Evolutionary conservation across 768 basidiomycete genomes (phyloP).

Genomic region (Serpula lacrymans): DNA sequence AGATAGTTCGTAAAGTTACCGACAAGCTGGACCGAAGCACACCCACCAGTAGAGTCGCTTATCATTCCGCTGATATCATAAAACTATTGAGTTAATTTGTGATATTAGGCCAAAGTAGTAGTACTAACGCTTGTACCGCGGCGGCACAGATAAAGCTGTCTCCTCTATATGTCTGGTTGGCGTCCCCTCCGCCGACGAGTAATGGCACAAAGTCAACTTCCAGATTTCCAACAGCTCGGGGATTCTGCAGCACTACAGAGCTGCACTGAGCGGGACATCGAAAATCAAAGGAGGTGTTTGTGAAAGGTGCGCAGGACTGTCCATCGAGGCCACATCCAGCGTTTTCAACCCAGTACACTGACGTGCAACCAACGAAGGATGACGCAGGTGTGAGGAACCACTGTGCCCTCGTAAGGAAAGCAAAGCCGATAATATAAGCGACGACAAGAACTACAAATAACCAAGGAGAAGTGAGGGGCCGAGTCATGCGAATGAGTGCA

Average conservation of each 20-base stretch:
- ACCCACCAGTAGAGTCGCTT: conserved; percentile 68
- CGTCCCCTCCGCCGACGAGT: conserved; percentile 84
- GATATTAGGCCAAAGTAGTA: conserved; percentile 3
- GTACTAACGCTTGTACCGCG: conserved; percentile 71
- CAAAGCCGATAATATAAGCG: conserved; percentile 67
- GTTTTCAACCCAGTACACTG: conserved; percentile 66
- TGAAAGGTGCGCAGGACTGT: conserved; percentile 58
- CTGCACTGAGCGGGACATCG: conserved; percentile 77
- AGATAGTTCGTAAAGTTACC: conserved; percentile 72
- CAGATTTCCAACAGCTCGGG: conserved; percentile 65
- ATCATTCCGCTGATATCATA: conserved; percentile 59
- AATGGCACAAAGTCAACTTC: conserved; percentile 68
- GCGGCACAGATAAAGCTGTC: conserved; percentile 86
- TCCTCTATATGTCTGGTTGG: conserved; percentile 67
- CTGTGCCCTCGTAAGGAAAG: conserved; percentile 70
- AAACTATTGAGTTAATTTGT: conserved; percentile 7
- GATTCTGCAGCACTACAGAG: conserved; percentile 64
- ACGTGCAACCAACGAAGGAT: conserved; percentile 64
- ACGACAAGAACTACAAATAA: conserved; percentile 51
- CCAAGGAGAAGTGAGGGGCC: conserved; percentile 48
- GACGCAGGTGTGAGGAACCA: conserved; percentile 66
- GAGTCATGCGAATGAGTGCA: conserved; percentile 46
- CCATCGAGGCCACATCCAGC: conserved; percentile 77
- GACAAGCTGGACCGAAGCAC: conserved; percentile 63
- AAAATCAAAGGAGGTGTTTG: conserved; percentile 61